These are phyloP conservation scores for Myxozyma vanderwaltii DNA, from an alignment of 805 yeast genomes.

Conservation along the genomic window DNA sequence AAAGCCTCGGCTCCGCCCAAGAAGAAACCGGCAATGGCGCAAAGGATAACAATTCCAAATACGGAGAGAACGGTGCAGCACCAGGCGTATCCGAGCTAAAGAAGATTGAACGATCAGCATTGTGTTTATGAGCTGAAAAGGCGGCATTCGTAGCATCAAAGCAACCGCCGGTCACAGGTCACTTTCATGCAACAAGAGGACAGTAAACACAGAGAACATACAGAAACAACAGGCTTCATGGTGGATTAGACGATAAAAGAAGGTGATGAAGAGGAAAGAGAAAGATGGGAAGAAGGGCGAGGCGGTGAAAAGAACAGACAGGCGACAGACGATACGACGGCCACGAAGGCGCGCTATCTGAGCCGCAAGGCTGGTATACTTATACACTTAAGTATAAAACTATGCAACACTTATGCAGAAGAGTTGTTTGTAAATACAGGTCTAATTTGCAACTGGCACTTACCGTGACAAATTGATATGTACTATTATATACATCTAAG, in stretches of 20 bases:
- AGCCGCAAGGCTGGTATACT: not conserved
- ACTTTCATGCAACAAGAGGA: too few species aligned
- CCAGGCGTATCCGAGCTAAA: conserved; percentile 60
- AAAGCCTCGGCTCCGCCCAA: conserved; percentile 80
- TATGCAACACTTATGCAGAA: not conserved
- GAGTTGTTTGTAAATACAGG: too few species aligned
- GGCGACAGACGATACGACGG: conserved; percentile 5
- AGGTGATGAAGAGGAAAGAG: not conserved
- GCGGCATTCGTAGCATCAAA: too few species aligned
- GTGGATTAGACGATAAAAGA: not conserved
- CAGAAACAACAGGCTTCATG: conserved; percentile 35
- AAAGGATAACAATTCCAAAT: conserved; percentile 84
- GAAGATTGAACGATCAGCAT: not conserved
- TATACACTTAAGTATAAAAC: not conserved
- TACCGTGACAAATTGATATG: too few species aligned
- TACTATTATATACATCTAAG: too few species aligned
- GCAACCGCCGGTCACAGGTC: too few species aligned
- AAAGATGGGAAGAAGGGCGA: not conserved
- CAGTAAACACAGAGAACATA: conserved; percentile 10
- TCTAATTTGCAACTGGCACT: too few species aligned
- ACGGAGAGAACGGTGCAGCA: conserved; percentile 91
- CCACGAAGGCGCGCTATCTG: not conserved
- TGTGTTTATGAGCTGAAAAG: not conserved
- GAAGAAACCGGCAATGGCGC: conserved; percentile 83
- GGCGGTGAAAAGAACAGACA: not conserved